Percentiles rank a stretch among this genome's conserved stretches.
phyloP scores from a whole-genome alignment of 2,329 filamentous ascomycete genomes.

The Sporothrix humicola region DNA sequence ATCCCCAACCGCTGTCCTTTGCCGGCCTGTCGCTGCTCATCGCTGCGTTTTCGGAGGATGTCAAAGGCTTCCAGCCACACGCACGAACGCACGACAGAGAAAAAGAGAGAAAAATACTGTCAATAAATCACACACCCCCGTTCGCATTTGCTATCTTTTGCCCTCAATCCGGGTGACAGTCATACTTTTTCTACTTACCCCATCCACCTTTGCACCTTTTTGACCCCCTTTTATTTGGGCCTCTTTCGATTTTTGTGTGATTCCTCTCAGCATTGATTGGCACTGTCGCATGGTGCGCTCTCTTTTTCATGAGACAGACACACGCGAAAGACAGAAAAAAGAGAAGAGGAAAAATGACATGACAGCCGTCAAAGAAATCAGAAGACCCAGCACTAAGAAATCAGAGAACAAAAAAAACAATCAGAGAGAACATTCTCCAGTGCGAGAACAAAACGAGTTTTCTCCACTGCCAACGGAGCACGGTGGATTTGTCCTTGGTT shows the following conservation, averaged over 20 bases:
- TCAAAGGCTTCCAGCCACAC: constrained; percentile 22
- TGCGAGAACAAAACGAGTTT: background rate
- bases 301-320: background rate
- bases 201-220: background rate
- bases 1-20: background rate
- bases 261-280: constrained; percentile 4
- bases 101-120: background rate
- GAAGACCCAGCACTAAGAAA: background rate
- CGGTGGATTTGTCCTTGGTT: background rate
- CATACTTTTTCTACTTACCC: constrained; percentile 26
- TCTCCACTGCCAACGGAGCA: constrained; percentile 19
- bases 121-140: background rate
- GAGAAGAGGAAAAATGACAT: background rate
- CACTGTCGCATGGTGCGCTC: background rate
- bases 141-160: constrained; percentile 13
- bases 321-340: background rate
- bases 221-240: background rate
- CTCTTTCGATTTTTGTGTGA: background rate
- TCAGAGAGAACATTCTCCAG: background rate
- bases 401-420: background rate
- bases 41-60: constrained; percentile 26
- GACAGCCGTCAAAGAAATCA: background rate
- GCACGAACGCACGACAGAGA: no score
- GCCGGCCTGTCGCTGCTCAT: constrained; percentile 1
- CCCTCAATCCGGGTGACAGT: background rate